Conservation (phyloP, 441 rosid species). For the Gossypium schwendimanii region DNA sequence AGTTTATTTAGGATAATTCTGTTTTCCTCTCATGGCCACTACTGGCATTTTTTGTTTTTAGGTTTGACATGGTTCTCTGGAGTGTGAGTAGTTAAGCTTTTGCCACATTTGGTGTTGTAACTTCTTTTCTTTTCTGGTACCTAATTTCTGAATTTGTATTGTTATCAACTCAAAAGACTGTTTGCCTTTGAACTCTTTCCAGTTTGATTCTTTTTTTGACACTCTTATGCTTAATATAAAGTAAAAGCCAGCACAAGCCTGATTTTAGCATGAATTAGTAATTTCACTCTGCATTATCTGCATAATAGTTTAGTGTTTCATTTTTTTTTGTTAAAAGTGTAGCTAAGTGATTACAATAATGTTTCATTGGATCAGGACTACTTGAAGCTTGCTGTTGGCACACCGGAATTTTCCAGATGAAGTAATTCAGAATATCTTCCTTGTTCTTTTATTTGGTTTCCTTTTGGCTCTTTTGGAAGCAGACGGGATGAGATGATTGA, state of each 20-base stretch:
- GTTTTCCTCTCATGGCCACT: background rate
- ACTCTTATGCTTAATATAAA: background rate
- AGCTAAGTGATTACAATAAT: background rate
- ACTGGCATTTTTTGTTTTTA: background rate
- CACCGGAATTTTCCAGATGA: constrained; percentile 24
- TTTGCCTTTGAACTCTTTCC: background rate
- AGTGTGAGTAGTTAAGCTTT: background rate
- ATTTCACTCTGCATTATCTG: background rate
- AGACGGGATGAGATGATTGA: background rate
- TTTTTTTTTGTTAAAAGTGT: background rate
- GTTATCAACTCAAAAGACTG: background rate
- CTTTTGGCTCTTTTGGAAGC: background rate
- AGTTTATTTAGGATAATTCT: background rate
- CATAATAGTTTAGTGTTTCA: background rate
- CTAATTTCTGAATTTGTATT: background rate
- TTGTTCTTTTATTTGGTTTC: background rate
- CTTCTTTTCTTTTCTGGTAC: background rate
- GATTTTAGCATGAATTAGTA: background rate
- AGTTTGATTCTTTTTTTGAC: background rate
- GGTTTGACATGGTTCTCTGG: constrained; percentile 9
- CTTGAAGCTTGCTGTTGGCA: constrained; percentile 14
- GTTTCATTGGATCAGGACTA: constrained; percentile 17
- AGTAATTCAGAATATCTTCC: constrained; percentile 18
- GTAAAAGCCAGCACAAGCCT: background rate
- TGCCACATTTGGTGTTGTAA: background rate